Percentiles rank a stretch among this genome's conserved stretches.
These are phyloP conservation scores for Plectosphaerella sp. DNA, from an alignment of 2,329 filamentous ascomycete genomes.

Conservation along the genomic window DNA sequence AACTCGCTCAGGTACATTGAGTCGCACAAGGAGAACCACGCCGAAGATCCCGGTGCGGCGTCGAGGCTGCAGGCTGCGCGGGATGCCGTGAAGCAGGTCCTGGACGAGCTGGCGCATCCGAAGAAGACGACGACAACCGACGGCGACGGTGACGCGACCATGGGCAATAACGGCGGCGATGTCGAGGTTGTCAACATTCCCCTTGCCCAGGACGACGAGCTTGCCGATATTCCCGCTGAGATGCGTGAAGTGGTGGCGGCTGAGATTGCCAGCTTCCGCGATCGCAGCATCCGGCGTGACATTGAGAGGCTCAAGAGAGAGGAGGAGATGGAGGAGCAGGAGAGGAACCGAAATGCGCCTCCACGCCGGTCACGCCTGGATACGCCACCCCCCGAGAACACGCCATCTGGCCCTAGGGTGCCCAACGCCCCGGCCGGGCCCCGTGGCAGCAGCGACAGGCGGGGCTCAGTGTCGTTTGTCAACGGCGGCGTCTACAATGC, in stretches of 20 bases:
- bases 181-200: constrained; percentile 89
- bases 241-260: constrained; percentile 93
- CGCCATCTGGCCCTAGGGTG: constrained; percentile 70
- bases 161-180: constrained; percentile 65
- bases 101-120: constrained; percentile 72
- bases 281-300: constrained; percentile 83
- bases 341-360: constrained; percentile 68
- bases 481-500: constrained; percentile 70
- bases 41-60: constrained; percentile 59
- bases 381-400: constrained; percentile 66
- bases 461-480: constrained; percentile 65
- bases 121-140: constrained; percentile 45
- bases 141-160: constrained; percentile 61
- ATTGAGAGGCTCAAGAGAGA: constrained; percentile 82
- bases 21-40: constrained; percentile 65
- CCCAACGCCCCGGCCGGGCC: constrained; percentile 69
- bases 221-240: constrained; percentile 91
- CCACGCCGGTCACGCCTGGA: constrained; percentile 62
- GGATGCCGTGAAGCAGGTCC: constrained; percentile 59
- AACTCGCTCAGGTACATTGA: constrained; percentile 82
- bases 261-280: constrained; percentile 91
- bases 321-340: constrained; percentile 86
- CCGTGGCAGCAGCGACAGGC: constrained; percentile 61
- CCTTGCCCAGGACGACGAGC: constrained; percentile 81
- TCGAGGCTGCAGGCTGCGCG: constrained; percentile 67